Percentiles rank a stretch among this genome's conserved stretches.
Conservation (phyloP, 495 filamentous ascomycete species). For the Hapsidospora chrysogenum region DNA sequence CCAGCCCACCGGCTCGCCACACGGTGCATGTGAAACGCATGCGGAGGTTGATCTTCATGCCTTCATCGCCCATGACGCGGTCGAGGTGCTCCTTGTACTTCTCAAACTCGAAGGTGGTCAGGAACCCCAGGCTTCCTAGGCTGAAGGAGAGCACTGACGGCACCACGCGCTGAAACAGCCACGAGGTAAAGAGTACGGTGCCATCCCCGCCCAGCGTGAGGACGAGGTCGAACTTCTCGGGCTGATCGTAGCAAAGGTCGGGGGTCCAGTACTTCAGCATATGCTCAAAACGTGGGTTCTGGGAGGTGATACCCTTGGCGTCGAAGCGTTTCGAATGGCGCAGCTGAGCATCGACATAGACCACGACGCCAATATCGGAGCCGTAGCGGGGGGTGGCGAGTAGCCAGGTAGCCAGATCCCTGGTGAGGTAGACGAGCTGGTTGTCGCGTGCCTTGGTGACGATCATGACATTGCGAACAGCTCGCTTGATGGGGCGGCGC, state of each 20-base stretch:
- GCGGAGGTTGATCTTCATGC: slow-evolving; percentile 88
- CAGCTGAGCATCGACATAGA: slow-evolving; percentile 89
- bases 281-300: slow-evolving; percentile 50
- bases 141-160: slow-evolving; percentile 82
- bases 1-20: slow-evolving; percentile 40
- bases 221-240: slow-evolving; percentile 85
- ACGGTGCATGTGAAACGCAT: slow-evolving; percentile 97
- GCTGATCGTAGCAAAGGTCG: slow-evolving; percentile 76
- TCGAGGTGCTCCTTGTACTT: slow-evolving; percentile 67
- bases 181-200: slow-evolving; percentile 80
- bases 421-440: slow-evolving; percentile 66
- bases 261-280: slow-evolving; percentile 92
- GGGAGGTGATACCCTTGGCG: slow-evolving; percentile 49
- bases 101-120: slow-evolving; percentile 84
- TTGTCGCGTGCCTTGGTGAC: slow-evolving; percentile 94
- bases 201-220: slow-evolving; percentile 86
- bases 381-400: slow-evolving; percentile 71
- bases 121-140: slow-evolving; percentile 75
- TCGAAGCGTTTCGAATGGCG: slow-evolving; percentile 76
- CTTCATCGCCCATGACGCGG: slow-evolving; percentile 73
- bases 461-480: slow-evolving; percentile 85
- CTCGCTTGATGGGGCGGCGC: slow-evolving; percentile 70
- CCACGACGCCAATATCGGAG: slow-evolving; percentile 62
- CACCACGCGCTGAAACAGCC: slow-evolving; percentile 87
- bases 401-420: slow-evolving; percentile 74